These are phyloP conservation scores for Globisporangium lucens DNA, from an alignment of 352 stramenopile genomes.

Conservation along the genomic window DNA sequence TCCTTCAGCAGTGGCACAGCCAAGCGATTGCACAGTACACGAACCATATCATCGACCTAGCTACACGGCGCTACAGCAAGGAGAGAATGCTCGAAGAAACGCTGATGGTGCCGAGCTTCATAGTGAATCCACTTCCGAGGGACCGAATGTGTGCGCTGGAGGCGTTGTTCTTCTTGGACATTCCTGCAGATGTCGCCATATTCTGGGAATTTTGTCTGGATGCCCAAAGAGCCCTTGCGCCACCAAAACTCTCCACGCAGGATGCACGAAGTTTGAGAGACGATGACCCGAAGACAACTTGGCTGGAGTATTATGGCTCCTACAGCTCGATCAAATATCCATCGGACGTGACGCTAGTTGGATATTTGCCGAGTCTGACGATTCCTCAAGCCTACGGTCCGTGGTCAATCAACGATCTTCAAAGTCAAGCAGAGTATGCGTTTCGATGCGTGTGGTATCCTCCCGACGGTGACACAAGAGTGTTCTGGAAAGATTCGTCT, in stretches of 20 bases:
- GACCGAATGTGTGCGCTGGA: slow-evolving; percentile 22
- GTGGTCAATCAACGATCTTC: slow-evolving; percentile 23
- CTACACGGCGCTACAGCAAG: neutral
- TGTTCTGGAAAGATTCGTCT: slow-evolving; percentile 25
- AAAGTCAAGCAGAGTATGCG: slow-evolving; percentile 14
- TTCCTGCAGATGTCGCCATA: slow-evolving; percentile 35
- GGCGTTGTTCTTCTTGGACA: slow-evolving; percentile 44
- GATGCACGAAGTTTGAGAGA: neutral
- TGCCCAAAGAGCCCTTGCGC: slow-evolving; percentile 34
- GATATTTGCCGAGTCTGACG: neutral
- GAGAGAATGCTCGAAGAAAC: slow-evolving; percentile 9
- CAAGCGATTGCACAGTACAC: neutral
- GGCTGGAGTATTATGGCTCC: neutral
- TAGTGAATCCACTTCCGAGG: slow-evolving; percentile 32
- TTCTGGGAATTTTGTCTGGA: slow-evolving; percentile 33
- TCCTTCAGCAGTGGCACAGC: neutral
- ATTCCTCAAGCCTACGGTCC: slow-evolving; percentile 6
- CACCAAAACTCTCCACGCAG: neutral
- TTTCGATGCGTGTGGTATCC: slow-evolving; percentile 43
- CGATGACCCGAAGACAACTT: neutral
- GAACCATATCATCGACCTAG: neutral
- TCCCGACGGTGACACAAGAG: slow-evolving; percentile 10
- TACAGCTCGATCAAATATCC: neutral
- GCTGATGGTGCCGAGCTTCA: slow-evolving; percentile 24
- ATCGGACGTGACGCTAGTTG: neutral